phyloP scores from a whole-genome alignment of 192 early-diverging fungal species.

The Allomyces macrogynus region DNA sequence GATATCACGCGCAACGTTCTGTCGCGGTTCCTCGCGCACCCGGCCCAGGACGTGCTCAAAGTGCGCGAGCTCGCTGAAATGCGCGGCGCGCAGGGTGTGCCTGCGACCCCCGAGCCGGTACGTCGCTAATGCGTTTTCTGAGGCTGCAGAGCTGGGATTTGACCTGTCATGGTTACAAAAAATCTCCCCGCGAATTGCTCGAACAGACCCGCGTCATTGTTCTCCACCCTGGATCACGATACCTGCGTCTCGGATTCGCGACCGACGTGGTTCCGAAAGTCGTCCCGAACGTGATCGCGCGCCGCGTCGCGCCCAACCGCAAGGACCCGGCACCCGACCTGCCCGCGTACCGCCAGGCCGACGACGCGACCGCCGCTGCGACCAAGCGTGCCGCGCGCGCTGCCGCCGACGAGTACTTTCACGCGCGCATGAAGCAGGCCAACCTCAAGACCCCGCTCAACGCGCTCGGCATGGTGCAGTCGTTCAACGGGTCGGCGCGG shows the following conservation, averaged over 20 bases:
- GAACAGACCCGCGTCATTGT: constrained; percentile 42
- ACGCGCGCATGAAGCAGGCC: too few species aligned
- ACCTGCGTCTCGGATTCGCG: constrained; percentile 59
- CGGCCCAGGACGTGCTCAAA: not conserved
- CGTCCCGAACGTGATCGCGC: constrained; percentile 62
- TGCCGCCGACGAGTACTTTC: too few species aligned
- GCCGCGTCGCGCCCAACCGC: constrained; percentile 17
- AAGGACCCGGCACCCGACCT: not conserved
- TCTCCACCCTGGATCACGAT: constrained; percentile 68
- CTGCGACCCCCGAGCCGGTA: too few species aligned
- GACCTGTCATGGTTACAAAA: too few species aligned
- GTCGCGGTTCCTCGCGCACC: not conserved
- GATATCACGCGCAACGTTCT: not conserved
- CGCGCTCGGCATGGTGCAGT: too few species aligned
- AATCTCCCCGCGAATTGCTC: not conserved
- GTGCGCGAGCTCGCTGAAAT: not conserved
- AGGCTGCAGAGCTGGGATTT: too few species aligned
- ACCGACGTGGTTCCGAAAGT: constrained; percentile 59
- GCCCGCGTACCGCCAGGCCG: too few species aligned
- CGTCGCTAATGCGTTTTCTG: too few species aligned
- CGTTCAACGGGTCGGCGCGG: constrained; percentile 1
- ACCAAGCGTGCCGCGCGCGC: too few species aligned
- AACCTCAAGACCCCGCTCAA: too few species aligned
- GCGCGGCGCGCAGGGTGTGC: not conserved
- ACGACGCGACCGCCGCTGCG: too few species aligned